These are phyloP conservation scores for Venturia nashicola DNA, from an alignment of 2,329 filamentous ascomycete genomes.

Conservation along the genomic window DNA sequence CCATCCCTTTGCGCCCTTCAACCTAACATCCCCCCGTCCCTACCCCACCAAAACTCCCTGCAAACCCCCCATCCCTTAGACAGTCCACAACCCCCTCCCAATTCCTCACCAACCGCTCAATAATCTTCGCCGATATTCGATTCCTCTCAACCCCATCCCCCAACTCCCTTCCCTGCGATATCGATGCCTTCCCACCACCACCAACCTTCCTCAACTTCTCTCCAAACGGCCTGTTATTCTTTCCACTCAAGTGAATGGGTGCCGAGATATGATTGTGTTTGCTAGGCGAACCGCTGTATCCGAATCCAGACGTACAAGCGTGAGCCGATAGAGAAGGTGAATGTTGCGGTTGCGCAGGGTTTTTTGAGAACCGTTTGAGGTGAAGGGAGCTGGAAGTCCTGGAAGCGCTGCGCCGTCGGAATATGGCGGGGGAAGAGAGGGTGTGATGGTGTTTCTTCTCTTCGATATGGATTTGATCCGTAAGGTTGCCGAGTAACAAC, in stretches of 20 bases:
- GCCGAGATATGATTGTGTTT: neutral
- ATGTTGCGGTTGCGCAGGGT: neutral
- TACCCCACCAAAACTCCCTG: neutral
- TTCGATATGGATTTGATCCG: conserved; percentile 4
- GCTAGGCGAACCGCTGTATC: neutral
- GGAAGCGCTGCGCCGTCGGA: neutral
- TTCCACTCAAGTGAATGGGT: neutral
- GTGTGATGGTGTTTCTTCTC: neutral
- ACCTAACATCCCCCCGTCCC: neutral
- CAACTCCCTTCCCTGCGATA: neutral
- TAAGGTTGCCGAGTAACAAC: conserved; percentile 5
- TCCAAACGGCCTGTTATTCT: neutral
- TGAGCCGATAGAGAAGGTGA: neutral
- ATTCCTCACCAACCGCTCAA: conserved; percentile 1
- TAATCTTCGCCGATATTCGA: neutral
- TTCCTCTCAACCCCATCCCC: neutral
- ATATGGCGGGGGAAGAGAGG: neutral
- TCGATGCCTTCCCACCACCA: neutral
- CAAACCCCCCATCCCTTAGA: conserved; percentile 4
- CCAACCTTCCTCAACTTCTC: neutral
- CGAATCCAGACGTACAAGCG: neutral
- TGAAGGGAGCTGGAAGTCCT: neutral
- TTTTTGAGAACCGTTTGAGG: neutral
- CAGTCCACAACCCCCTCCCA: conserved; percentile 1
- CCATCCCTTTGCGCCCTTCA: too few relatives aligned